Base-by-base conservation (phyloP, 305 asterid species). In the Plantago coronopus region DNA sequence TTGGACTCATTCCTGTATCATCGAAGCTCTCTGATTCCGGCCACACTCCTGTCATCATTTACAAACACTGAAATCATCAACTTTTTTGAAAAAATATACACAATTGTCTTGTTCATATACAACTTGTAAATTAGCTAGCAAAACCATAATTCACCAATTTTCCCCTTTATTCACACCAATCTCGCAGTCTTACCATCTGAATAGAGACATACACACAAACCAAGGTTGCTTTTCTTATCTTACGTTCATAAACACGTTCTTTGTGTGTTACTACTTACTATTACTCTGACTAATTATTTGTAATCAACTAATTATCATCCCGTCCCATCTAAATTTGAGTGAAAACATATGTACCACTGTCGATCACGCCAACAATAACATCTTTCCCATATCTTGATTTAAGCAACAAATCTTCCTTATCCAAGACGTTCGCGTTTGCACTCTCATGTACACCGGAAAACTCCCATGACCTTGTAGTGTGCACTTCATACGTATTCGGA, bases 391-490 rank as follows among this genome's bases (percentile, higher is more conserved):
- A 91, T 70, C 71, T 78, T 1, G 97, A 78, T 73, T 84, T 81
- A 9, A 78, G 18, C 62, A 85, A 65, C 57, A 91, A 42, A 62
- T 79, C 82, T 1, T 86, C 84, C 61, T 69, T 72, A 18, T 74
- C 76, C 53, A 34, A 11, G 23, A 50, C 47, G 44, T 55, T 59
- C 40, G 20, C 27, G 7, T 49, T 48, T 2, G 23, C 15, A 5
- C 59, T 3, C 67, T 70, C 82, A 56, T 67, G 67, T 22, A 79
- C 66, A 8, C 97, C 98, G 6, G 82, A 67, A 54, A 91, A 91
- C 37, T 78, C 94, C 98, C 97, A 91, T 23, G 98, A 91, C 73
- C 98, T 81, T 57, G 98, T 91, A 1, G 98, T 91, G 54, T 88
- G 95, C 79, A 84, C 56, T 4, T 69, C 18, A 72, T 86, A 84